These are phyloP conservation scores for Phytophthora foliorum DNA, from an alignment of 352 stramenopile species.

Conservation along the genomic window DNA sequence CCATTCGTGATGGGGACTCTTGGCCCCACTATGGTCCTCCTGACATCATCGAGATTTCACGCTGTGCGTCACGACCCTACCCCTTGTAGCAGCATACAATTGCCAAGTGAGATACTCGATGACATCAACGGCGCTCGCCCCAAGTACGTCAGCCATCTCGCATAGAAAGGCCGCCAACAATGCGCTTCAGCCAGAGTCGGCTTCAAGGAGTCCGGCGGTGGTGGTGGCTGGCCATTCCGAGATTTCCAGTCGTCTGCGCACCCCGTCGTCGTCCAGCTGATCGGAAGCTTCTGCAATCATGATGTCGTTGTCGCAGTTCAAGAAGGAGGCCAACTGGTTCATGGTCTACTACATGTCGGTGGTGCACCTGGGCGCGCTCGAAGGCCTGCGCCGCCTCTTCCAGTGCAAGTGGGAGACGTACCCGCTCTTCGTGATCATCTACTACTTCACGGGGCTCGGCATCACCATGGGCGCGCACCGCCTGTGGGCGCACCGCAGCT, in stretches of 20 bases:
- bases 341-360: constrained; percentile 98
- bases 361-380: constrained; percentile 93
- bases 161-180: constrained; percentile 14
- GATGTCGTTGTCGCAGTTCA: constrained; percentile 67
- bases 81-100: constrained; percentile 31
- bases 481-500: constrained; percentile 97
- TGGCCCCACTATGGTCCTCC: constrained; percentile 15
- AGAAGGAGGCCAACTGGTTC: constrained; percentile 96
- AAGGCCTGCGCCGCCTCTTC: constrained; percentile 89
- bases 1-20: constrained; percentile 6
- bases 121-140: constrained; percentile 44
- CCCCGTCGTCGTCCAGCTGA: constrained; percentile 3
- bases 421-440: constrained; percentile 92
- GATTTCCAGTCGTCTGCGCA: constrained; percentile 40
- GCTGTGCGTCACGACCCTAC: constrained; percentile 35
- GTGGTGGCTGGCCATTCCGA: constrained; percentile 33
- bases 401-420: constrained; percentile 90
- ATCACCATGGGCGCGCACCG: constrained; percentile 98
- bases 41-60: constrained; percentile 50
- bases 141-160: constrained; percentile 45
- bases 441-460: constrained; percentile 95
- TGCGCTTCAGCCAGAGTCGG: constrained; percentile 13
- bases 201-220: constrained; percentile 20
- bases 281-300: constrained; percentile 34
- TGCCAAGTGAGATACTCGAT: constrained; percentile 26